These are phyloP conservation scores for Candida michaelii DNA, from an alignment of 805 yeast species.

Conservation along the genomic window DNA sequence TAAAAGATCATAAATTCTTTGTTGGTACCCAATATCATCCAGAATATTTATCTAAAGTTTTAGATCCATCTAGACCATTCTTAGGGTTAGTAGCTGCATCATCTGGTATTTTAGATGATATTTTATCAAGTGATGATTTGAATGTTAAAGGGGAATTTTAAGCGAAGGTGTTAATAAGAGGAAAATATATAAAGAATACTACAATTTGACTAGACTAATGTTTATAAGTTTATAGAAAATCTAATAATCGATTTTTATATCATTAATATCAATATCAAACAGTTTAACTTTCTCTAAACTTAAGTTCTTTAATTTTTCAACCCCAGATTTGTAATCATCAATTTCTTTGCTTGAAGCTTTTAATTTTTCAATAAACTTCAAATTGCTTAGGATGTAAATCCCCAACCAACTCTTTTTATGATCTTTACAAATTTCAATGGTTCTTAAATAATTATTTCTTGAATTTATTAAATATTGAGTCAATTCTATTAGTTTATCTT, in stretches of 20 bases:
- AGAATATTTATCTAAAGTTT: slow-evolving; percentile 92
- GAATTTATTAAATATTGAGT: slow-evolving; percentile 26
- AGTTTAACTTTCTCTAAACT: slow-evolving; percentile 21
- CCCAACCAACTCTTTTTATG: slow-evolving; percentile 78
- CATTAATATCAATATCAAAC: slow-evolving; percentile 8
- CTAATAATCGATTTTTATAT: slow-evolving; percentile 6
- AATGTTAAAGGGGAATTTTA: slow-evolving; percentile 45
- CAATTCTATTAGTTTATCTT: slow-evolving; percentile 30
- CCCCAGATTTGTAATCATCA: slow-evolving; percentile 21
- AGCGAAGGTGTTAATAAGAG: slow-evolving; percentile 1
- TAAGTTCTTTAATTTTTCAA: slow-evolving; percentile 21
- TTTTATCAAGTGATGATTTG: slow-evolving; percentile 49
- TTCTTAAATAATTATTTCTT: slow-evolving; percentile 56
- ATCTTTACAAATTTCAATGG: slow-evolving; percentile 74
- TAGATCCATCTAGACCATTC: slow-evolving; percentile 95
- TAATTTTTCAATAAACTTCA: slow-evolving; percentile 20
- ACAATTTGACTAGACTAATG: no score
- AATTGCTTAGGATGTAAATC: slow-evolving; percentile 37
- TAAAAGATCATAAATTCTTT: slow-evolving; percentile 82
- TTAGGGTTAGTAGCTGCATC: slow-evolving; percentile 95
- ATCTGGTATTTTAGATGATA: slow-evolving; percentile 73
- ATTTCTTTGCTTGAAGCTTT: slow-evolving; percentile 19
- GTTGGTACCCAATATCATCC: slow-evolving; percentile 99
- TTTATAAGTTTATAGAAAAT: slow-evolving; percentile 1
- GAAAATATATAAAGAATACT: no score